Evolutionary conservation across 768 basidiomycete genomes (phyloP), one percentile per base, ranked within the genome.

Genomic region (Asterophora lycoperdoides): DNA sequence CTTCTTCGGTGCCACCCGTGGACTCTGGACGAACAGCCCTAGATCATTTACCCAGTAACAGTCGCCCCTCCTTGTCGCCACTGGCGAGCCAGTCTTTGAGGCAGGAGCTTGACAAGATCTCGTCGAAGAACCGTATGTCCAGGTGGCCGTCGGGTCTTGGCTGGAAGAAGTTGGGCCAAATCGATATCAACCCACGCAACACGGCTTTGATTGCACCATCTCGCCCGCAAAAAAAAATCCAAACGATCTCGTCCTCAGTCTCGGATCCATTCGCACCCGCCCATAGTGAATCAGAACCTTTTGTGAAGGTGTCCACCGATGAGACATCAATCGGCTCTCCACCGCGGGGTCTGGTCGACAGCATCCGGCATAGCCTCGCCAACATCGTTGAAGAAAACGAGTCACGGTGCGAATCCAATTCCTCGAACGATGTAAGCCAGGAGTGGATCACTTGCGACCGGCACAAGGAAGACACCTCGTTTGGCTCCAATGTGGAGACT

Each of bases 21-120:
- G n/a, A 4, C 14, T 39, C 45, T 18, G 18, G 34, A 48, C 44
- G 60, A 18, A 17, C 54, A 39, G 41, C 43, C 52, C 46, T 51
- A 41, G 53, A 55, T 64, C 46, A 54, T 61, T 56, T 62, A 15
- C 17, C 56, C 30, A 56, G 52, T 37, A 56, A 60, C 32, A 33
- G 10, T 44, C 50, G 49, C 15, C 49, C 57, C 2, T 44, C 52
- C 32, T 59, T 65, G 8, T 61, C 62, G 18, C 60, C 64, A 13
- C 54, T 65, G 19, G 62, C 64, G 14, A 65, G 62, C 52, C 59
- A 63, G 20, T 62, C 64, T 18, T 56, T 65, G 39, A 59, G 54
- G 40, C 55, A 44, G 17, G 59, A 63, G 41, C 35, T 65, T 23
- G 43, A 49, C 40, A 48, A 43, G 13, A 41, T 51, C 18, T 33